Base-by-base conservation (phyloP, 140 eudicot genomes). In the Erigeron philadelphicus region DNA sequence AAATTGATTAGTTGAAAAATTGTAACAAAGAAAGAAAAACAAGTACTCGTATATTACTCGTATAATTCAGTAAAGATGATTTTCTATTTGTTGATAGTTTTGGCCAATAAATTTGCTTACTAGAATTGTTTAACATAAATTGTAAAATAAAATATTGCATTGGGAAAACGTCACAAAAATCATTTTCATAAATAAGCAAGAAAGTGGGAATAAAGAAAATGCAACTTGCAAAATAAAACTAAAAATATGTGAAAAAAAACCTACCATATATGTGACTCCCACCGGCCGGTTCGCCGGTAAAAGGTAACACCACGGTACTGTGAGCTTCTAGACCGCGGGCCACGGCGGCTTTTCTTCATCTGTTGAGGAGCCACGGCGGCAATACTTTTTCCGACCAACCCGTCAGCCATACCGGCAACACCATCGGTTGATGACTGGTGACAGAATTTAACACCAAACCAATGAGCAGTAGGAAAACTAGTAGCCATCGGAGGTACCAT, bases 261-360 rank as follows among this genome's bases (percentile, higher is more conserved):
- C 64, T 65, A 88, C 97, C 97, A 90, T 76, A 90, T 90, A 73
- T 90, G 97, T n/a, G 97, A 87, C 57, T 90, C 97, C 97, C 97
- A 90, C 8, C 97, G 95, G 84, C 97, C 97, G 61, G 95, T 90
- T 53, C 97, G 78, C 84, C 97, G 88, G 87, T 90, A 90, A 77
- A 88, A 90, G 13, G 97, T 90, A 46, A 90, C 97, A 6, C 97
- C 97, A n/a, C 97, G 90, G 64, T 90, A 90, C 72, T 90, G 97
- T 1, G 97, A 90, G 81, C 97, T 90, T 64, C 96, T 79, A n/a
- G 97, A 90, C 69, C 97, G 75, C 10, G 97, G 97, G 6, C 97
- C 97, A 47, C 97, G 94, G 69, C 97, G 90, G 85, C 95, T 87
- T 78, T 88, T 90, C 81, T 85, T 90, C 38, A 76, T 54, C 4